Evolutionary conservation across 164 flowering plant genomes (phyloP).

Genomic region (Tinospora cordifolia): DNA sequence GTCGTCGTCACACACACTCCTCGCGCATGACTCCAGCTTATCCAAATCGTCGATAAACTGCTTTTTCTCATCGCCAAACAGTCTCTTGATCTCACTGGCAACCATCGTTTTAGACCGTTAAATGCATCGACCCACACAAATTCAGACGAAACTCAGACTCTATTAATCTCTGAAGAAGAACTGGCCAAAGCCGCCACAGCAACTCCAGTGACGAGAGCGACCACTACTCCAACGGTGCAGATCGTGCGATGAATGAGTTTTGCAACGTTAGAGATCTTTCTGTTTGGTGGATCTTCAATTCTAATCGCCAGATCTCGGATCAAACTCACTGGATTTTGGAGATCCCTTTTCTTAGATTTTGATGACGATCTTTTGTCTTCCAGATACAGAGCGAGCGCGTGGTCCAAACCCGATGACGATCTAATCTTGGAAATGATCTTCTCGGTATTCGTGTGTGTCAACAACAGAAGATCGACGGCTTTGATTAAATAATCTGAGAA

Average conservation of each 20-base stretch:
- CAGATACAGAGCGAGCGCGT: conserved; percentile 14
- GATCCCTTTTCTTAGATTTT: neutral
- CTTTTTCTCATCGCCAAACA: conserved; percentile 4
- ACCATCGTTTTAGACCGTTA: conserved; percentile 19
- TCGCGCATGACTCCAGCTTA: conserved; percentile 11
- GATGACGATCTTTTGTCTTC: conserved; percentile 17
- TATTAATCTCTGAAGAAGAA: neutral
- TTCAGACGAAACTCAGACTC: conserved; percentile 18
- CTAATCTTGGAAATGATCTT: conserved; percentile 10
- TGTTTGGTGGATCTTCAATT: conserved; percentile 15
- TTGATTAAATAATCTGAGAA: too few relatives aligned
- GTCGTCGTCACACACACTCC: conserved; percentile 6
- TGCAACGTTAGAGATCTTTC: conserved; percentile 19
- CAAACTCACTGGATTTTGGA: conserved; percentile 12
- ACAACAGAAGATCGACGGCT: conserved; percentile 24
- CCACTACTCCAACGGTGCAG: conserved; percentile 25
- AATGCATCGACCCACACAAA: conserved; percentile 26
- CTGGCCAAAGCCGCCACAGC: conserved; percentile 19
- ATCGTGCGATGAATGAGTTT: conserved; percentile 22
- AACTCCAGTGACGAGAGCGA: conserved; percentile 26
- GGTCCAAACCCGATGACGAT: neutral
- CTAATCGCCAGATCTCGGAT: conserved; percentile 22
- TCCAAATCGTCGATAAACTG: conserved; percentile 17
- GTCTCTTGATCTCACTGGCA: conserved; percentile 7
- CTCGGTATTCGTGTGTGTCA: conserved; percentile 25